Evolutionary conservation across 257 asterid genomes (phyloP).

Genomic region (Solanum dulcamara): DNA sequence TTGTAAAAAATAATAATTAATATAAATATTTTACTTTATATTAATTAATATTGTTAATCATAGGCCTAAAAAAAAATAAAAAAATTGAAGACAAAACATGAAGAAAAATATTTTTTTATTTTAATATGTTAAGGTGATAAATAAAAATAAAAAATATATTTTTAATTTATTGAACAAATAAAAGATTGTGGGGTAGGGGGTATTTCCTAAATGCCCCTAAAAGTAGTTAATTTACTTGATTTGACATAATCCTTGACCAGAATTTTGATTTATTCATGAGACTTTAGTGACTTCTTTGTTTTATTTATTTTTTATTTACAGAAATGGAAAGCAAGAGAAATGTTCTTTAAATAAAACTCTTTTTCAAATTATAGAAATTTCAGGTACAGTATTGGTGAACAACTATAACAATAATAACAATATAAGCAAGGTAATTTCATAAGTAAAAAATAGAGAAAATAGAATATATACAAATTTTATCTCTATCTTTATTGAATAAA

Average conservation of each 20-base stretch:
- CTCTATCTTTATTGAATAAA: not conserved
- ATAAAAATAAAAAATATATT: not conserved
- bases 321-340: not conserved
- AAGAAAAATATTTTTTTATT: too few species aligned
- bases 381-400: not conserved
- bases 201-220: not conserved
- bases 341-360: not conserved
- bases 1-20: not conserved
- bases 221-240: not conserved
- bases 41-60: too few species aligned
- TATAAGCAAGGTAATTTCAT: not conserved
- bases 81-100: too few species aligned
- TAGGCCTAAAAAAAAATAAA: too few species aligned
- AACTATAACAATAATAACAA: not conserved
- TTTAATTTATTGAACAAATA: not conserved
- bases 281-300: not conserved
- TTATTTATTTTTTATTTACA: not conserved
- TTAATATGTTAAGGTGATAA: not conserved
- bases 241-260: not conserved
- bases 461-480: not conserved
- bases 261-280: not conserved
- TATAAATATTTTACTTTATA: too few species aligned
- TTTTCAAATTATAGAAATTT: not conserved
- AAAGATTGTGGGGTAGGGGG: rapidly evolving
- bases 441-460: not conserved